Base-by-base conservation (phyloP, 768 basidiomycete species). In the Mrakia gelida region DNA sequence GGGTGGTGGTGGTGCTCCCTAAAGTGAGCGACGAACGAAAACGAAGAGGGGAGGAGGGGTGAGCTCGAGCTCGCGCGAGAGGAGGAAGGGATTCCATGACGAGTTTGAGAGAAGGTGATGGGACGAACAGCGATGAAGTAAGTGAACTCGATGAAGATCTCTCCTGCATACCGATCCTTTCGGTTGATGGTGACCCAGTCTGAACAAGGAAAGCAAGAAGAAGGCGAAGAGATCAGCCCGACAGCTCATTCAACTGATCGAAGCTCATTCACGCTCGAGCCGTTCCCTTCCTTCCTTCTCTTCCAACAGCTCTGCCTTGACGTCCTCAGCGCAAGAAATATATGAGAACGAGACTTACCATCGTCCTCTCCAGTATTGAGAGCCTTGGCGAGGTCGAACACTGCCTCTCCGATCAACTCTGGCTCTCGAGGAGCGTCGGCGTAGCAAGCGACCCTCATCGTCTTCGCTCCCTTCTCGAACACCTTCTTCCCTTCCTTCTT, bases 181-280 rank as follows among this genome's bases (percentile, higher is more conserved):
- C 92, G 88, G 84, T 88, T 89, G 38, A 98, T 87, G 30, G 91
- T 91, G 83, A 96, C 95, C 97, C 95, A 98, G 84, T 98, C 97
- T 98, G 82, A 26, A 26, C 23, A 18, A 76, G 18, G n/a, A 45
- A 10, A n/a, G 59, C 26, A 9, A 59, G 13, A 10, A 26, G 9
- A 54, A 38, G 59, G 23, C 3, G 30, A 34, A 23, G 63, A 45
- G 34, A 56, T 65, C 63, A 65, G 63, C 30, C n/a, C 32, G n/a
- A 62, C n/a, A 13, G 15, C 32, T 28, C 59, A 26, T 61, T 34
- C 62, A 11, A 63, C 28, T 38, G 63, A 38, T 65, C 63, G 63
- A 65, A 34, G 63, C 63, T 38, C 63, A 34, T n/a, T 23, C 71
- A 32, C 45, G 71, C 32, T 54, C 56, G 26, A 49, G 71, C n/a